Evolutionary conservation across 1,284 basidiomycete genomes (phyloP).

Genomic region (Tilletia walkeri): DNA sequence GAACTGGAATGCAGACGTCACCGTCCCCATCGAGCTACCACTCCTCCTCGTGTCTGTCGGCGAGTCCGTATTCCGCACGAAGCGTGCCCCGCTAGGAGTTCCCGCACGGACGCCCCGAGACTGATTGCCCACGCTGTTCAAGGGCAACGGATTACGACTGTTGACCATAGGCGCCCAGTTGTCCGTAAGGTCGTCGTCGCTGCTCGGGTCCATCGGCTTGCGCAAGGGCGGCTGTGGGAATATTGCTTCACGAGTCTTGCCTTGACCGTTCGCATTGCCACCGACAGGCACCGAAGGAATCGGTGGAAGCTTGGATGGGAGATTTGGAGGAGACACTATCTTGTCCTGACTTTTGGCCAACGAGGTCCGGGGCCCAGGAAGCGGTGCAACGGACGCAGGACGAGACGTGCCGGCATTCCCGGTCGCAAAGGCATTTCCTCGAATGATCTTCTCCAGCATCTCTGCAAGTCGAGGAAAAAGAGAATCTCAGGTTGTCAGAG

Average conservation of each 20-base stretch:
- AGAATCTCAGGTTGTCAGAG: not conserved
- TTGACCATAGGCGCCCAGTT: not conserved
- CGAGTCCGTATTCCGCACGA: too few relatives aligned
- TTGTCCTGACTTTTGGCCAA: not conserved
- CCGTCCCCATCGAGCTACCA: not conserved
- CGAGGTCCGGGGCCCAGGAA: not conserved
- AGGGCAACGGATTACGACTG: too few relatives aligned
- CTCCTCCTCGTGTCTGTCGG: not conserved
- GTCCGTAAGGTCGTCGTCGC: constrained; percentile 6
- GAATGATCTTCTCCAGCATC: constrained; percentile 8
- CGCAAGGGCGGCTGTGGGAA: too few relatives aligned
- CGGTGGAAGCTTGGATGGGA: too few relatives aligned
- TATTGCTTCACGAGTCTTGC: too few relatives aligned
- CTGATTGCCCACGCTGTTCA: too few relatives aligned
- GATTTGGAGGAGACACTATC: too few relatives aligned
- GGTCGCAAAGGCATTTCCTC: not conserved
- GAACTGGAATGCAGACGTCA: constrained; percentile 13
- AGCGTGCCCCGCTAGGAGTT: too few relatives aligned
- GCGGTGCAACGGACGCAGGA: not conserved
- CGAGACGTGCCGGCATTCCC: not conserved
- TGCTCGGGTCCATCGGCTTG: not conserved
- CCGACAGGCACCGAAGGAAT: too few relatives aligned
- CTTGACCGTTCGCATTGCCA: too few relatives aligned
- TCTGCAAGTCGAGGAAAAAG: not conserved
- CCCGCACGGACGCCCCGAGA: too few relatives aligned